Evolutionary conservation across 2,329 filamentous ascomycete genomes (phyloP), one percentile per base, ranked within the genome.

Genomic region (Trichoderma lentiforme): DNA sequence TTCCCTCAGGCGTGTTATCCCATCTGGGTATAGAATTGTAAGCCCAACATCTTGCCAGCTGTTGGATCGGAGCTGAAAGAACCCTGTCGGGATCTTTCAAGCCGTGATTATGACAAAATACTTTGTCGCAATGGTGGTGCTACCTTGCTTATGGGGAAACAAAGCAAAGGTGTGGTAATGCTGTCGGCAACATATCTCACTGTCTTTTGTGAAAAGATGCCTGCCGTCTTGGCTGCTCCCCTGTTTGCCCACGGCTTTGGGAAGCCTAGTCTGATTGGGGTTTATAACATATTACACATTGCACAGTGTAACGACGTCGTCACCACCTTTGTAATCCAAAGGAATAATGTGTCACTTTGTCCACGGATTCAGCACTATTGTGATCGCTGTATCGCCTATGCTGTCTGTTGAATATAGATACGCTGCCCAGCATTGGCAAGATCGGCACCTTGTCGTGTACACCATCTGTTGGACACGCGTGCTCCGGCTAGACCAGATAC

Each of bases 51-150:
- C 51, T 34, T 39, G 21, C 64, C 14, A 66, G 64, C 21, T 21
- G 64, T 39, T 67, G 64, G 47, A 39, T n/a, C 30, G 15, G 64
- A 67, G 64, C 64, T 67, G 64, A 57, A 67, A 39, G 62, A 30
- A 18, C 47, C 64, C 51, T 51, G 32, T 24, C 24, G 11, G 51
- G 21, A 53, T 34, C 63, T 36, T 39, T 36, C 21, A 21, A 21
- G n/a, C 30, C 24, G 32, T n/a, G 64, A 32, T 26, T 15, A 57
- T 57, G 26, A 57, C 53, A 57, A 14, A 12, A 11, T 43, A n/a
- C 24, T 34, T 26, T 9, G 30, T 28, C 63, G 6, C 43, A 32
- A 6, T 53, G 47, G 51, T 36, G 34, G 64, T 57, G 24, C 21
- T 39, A 67, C 64, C 64, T 57, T 57, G 60, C 36, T n/a, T 57